phyloP scores from a whole-genome alignment of 2,329 filamentous ascomycete species.

The Rutstroemia sydowiana region DNA sequence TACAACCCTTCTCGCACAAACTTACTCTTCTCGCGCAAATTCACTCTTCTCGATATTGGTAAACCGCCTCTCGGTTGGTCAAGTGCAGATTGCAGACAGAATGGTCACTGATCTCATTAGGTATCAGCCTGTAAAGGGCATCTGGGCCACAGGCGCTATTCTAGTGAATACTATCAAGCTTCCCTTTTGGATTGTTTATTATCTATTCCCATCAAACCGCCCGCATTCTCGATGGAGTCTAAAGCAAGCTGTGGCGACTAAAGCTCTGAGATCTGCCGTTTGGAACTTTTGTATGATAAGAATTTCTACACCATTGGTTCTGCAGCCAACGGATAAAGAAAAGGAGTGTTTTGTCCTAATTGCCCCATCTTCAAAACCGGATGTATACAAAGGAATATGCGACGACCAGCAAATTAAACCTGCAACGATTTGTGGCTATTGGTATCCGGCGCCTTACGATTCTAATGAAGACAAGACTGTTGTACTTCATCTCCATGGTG shows the following conservation, averaged over 20 bases:
- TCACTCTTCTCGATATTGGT: too few species aligned
- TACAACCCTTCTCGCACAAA: too few species aligned
- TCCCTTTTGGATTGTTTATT: not conserved
- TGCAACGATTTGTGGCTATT: not conserved
- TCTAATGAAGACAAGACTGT: conserved; percentile 19
- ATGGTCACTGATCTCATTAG: too few species aligned
- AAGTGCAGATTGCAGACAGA: too few species aligned
- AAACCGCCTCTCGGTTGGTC: too few species aligned
- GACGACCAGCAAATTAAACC: not conserved
- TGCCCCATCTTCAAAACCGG: not conserved
- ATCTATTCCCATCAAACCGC: not conserved
- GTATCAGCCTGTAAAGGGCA: not conserved
- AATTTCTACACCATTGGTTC: not conserved
- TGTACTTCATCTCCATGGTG: conserved; percentile 39
- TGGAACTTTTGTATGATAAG: not conserved
- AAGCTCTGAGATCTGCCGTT: not conserved
- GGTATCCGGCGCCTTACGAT: not conserved
- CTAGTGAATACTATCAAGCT: not conserved
- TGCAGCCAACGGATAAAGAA: not conserved
- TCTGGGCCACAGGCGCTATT: not conserved
- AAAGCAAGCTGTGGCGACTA: not conserved
- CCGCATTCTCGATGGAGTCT: not conserved
- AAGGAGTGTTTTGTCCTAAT: not conserved
- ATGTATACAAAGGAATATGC: not conserved
- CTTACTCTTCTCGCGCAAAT: too few species aligned